Evolutionary conservation across 1,284 basidiomycete genomes (phyloP), one percentile per base, ranked within the genome.

Genomic region (Pseudozyma flocculosa): DNA sequence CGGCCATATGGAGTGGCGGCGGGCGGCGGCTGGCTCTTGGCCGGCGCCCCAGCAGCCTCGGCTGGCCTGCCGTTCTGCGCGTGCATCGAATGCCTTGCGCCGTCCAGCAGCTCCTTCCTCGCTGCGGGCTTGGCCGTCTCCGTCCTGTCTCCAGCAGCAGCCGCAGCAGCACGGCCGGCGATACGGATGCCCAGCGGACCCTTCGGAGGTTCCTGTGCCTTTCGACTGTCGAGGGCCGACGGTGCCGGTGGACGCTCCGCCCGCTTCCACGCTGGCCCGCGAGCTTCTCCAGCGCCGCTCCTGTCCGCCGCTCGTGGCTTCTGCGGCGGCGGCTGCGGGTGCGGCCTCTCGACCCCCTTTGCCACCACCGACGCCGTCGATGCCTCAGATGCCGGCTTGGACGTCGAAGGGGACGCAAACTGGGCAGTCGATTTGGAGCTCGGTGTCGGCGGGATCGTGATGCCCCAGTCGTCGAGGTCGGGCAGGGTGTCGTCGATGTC

Each of bases 401-500:
- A n/a, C n/a, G n/a, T n/a, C n/a, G n/a, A n/a, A n/a, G n/a, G n/a
- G n/a, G n/a, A n/a, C n/a, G n/a, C n/a, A n/a, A n/a, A n/a, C n/a
- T n/a, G n/a, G n/a, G n/a, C n/a, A n/a, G n/a, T n/a, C 13, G 22
- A 24, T 18, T 46, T 46, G 30, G 29, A 26, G 36, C 36, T 7
- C 4, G 36, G 36, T 7, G 36, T 37, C 7, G 51, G 51, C 8
- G 55, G 42, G 10, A 63, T 56, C 2, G 63, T 63, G 2, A 69
- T 54, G 1, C 63, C 67, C 67, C 67, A 69, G 40, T 70, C 70
- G 21, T 67, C 59, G 2, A 72, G 47, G 37, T 72, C 70, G 2
- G 70, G 70, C 26, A 72, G 43, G 43, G 57, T 45, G 45, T 72
- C 70, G 34, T 64, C 70, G 11, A 60, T 44, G 36, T 72, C 70